Percentiles rank a stretch among this genome's conserved stretches.
Evolutionary conservation across 2,329 filamentous ascomycete genomes (phyloP).

Genomic region (Cadophora sp.): DNA sequence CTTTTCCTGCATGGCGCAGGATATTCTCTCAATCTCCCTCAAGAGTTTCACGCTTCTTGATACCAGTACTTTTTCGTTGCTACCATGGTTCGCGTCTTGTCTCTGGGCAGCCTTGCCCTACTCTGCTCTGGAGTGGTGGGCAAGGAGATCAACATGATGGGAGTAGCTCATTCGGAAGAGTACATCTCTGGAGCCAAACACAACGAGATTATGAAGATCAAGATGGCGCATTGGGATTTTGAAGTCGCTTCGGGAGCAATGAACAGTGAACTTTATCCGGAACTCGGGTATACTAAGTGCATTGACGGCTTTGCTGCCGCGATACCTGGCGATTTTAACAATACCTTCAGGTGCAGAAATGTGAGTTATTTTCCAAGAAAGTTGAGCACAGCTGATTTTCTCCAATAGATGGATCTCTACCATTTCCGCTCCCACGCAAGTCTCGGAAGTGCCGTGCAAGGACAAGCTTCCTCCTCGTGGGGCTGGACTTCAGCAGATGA

Average conservation of each 20-base stretch:
- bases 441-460: constrained; percentile 52
- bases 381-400: neutral
- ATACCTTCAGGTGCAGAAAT: constrained; percentile 51
- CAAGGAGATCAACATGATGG: constrained; percentile 20
- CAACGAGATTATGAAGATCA: constrained; percentile 16
- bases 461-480: constrained; percentile 38
- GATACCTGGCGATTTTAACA: constrained; percentile 18
- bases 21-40: constrained; percentile 15
- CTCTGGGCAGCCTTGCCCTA: constrained; percentile 7
- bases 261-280: constrained; percentile 8
- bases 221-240: constrained; percentile 14
- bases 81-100: constrained; percentile 11
- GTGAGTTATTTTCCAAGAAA: constrained; percentile 23
- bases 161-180: constrained; percentile 4
- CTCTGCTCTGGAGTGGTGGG: constrained; percentile 12
- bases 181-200: constrained; percentile 17
- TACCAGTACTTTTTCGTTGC: neutral
- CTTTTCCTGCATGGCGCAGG: neutral
- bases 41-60: neutral
- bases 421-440: constrained; percentile 60
- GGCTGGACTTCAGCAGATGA: constrained; percentile 55
- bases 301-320: constrained; percentile 26
- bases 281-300: constrained; percentile 15
- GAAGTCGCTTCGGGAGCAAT: constrained; percentile 13
- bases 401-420: constrained; percentile 51